phyloP scores from a whole-genome alignment of 441 rosid species.

The Hypseocharis bilobata region DNA sequence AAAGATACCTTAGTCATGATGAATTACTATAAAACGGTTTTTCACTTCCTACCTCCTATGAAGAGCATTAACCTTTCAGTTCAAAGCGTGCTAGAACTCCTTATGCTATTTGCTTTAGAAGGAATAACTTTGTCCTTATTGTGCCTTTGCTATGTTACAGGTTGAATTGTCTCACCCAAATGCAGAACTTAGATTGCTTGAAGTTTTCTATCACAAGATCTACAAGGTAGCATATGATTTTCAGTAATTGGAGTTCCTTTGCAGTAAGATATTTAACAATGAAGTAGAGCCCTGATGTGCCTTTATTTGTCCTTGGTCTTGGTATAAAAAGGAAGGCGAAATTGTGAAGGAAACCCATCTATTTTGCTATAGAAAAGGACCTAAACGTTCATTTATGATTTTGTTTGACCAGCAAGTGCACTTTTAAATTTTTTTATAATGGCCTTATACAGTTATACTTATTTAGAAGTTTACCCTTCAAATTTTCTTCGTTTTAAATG shows the following conservation, averaged over 20 bases:
- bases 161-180: conserved; percentile 61
- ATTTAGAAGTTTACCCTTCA: too few relatives aligned
- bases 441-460: too few relatives aligned
- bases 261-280: background rate
- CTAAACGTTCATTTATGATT: too few relatives aligned
- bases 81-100: background rate
- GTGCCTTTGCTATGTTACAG: conserved; percentile 26
- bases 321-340: too few relatives aligned
- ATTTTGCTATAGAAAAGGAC: too few relatives aligned
- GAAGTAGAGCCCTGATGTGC: background rate
- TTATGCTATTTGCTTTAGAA: background rate
- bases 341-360: too few relatives aligned
- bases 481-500: too few relatives aligned
- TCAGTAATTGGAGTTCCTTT: background rate
- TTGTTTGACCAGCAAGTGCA: too few relatives aligned
- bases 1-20: background rate
- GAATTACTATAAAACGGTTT: background rate
- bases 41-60: background rate
- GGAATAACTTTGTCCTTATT: background rate
- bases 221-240: conserved; percentile 41
- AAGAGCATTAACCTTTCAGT: background rate
- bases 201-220: conserved; percentile 62
- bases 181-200: conserved; percentile 59
- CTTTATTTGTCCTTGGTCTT: too few relatives aligned
- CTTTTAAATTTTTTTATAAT: too few relatives aligned